A percentile compares a stretch with the other conserved stretches of the same genome.
phyloP scores from a whole-genome alignment of 345 rosid genomes.

The Lepidium sativum region DNA sequence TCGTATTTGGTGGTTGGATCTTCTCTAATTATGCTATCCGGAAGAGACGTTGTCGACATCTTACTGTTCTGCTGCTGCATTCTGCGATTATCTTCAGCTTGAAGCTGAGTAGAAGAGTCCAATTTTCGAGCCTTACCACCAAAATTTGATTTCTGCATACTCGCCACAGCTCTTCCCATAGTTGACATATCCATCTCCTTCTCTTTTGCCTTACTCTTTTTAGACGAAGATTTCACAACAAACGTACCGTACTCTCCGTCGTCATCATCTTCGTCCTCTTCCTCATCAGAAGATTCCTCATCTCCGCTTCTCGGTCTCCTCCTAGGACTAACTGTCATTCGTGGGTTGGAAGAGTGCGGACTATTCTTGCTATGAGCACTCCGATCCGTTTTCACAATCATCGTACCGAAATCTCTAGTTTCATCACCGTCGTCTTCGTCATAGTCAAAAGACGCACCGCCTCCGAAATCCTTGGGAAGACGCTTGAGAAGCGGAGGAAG shows the following conservation, averaged over 20 bases:
- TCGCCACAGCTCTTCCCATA: constrained; percentile 51
- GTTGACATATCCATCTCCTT: constrained; percentile 38
- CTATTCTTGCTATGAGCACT: constrained; percentile 15
- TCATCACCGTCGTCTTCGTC: constrained; percentile 39
- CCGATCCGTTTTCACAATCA: constrained; percentile 65
- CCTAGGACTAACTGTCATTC: constrained; percentile 23
- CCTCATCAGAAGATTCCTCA: constrained; percentile 33
- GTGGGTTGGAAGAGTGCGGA: constrained; percentile 27
- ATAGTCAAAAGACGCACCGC: constrained; percentile 46
- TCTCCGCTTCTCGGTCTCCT: constrained; percentile 24
- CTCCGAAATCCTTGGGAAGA: constrained; percentile 88
- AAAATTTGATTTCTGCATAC: constrained; percentile 63
- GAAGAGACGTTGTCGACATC: constrained; percentile 75
- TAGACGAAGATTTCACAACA: constrained; percentile 54
- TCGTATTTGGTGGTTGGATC: constrained; percentile 95
- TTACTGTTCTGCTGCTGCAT: constrained; percentile 44
- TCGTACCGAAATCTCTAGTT: constrained; percentile 57
- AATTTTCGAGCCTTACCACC: constrained; percentile 51
- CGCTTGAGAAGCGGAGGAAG: constrained; percentile 88
- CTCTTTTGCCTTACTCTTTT: constrained; percentile 15
- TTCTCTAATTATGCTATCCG: constrained; percentile 75
- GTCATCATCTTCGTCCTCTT: constrained; percentile 32
- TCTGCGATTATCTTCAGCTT: constrained; percentile 35
- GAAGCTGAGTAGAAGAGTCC: constrained; percentile 29
- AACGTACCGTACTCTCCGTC: constrained; percentile 70